Evolutionary conservation across 495 filamentous ascomycete genomes (phyloP).

Genomic region (Parathielavia appendiculata): DNA sequence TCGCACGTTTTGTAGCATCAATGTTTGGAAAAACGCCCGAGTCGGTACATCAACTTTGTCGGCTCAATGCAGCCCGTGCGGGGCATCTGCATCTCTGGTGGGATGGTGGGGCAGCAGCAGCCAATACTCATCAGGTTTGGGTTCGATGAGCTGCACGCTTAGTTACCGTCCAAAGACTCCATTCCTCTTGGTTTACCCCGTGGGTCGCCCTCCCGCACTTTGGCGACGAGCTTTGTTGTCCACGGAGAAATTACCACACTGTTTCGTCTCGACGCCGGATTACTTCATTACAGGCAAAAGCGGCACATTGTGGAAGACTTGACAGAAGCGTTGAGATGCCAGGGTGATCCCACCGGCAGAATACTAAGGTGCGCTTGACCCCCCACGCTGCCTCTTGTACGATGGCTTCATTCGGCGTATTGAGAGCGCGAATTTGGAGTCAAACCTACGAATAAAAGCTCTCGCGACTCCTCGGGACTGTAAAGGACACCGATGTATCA

Average conservation of each 20-base stretch:
- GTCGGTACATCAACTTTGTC: neutral
- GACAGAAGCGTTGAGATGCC: constrained; percentile 7
- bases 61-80: neutral
- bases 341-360: constrained; percentile 16
- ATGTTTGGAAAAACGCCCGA: constrained; percentile 15
- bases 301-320: constrained; percentile 16
- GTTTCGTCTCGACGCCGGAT: constrained; percentile 1
- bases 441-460: neutral
- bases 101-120: constrained; percentile 8
- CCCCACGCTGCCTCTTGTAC: constrained; percentile 8
- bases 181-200: neutral
- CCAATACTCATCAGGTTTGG: neutral
- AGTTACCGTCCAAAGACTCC: no score
- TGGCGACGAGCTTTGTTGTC: neutral
- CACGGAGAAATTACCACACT: constrained; percentile 18
- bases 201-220: neutral
- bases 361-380: constrained; percentile 5
- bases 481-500: neutral
- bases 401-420: neutral
- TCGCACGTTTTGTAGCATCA: constrained; percentile 24
- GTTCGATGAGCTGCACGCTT: neutral
- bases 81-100: constrained; percentile 10
- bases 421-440: neutral
- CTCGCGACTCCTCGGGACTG: constrained; percentile 7
- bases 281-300: constrained; percentile 16